Conservation (phyloP, 768 basidiomycete genomes). For the Xerocomus potaroensis region DNA sequence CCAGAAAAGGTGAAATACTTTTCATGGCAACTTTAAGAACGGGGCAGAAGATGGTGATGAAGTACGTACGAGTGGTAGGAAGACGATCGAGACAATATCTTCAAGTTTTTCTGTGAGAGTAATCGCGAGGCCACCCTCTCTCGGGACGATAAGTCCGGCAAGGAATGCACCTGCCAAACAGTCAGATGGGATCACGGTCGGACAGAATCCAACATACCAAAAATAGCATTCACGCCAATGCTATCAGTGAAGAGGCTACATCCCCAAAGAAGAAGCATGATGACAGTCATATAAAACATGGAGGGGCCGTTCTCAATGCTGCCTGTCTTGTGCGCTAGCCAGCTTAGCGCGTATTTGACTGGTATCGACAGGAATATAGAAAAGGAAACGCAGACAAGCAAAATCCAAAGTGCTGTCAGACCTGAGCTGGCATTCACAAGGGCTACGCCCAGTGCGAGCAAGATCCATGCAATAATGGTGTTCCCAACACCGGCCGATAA, state of each 20-base stretch:
- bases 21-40: not conserved
- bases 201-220: conserved; percentile 44
- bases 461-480: conserved; percentile 81
- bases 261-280: conserved; percentile 77
- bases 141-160: conserved; percentile 76
- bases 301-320: conserved; percentile 80
- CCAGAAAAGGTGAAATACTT: conserved; percentile 94
- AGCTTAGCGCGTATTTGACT: conserved; percentile 54
- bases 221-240: conserved; percentile 90
- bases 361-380: conserved; percentile 63
- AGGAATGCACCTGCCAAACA: conserved; percentile 67
- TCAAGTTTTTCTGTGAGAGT: conserved; percentile 93
- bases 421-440: conserved; percentile 86
- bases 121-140: conserved; percentile 82
- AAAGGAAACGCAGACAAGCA: conserved; percentile 79
- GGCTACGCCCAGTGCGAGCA: conserved; percentile 87
- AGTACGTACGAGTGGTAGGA: conserved; percentile 66
- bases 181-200: not conserved
- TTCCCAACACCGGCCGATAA: conserved; percentile 92
- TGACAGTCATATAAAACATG: conserved; percentile 82
- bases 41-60: not conserved
- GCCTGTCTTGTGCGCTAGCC: conserved; percentile 74
- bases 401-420: conserved; percentile 77
- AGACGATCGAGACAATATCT: conserved; percentile 87
- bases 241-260: conserved; percentile 91